Base-by-base conservation (phyloP, 441 rosid species). In the Pelargonium fulgidum region DNA sequence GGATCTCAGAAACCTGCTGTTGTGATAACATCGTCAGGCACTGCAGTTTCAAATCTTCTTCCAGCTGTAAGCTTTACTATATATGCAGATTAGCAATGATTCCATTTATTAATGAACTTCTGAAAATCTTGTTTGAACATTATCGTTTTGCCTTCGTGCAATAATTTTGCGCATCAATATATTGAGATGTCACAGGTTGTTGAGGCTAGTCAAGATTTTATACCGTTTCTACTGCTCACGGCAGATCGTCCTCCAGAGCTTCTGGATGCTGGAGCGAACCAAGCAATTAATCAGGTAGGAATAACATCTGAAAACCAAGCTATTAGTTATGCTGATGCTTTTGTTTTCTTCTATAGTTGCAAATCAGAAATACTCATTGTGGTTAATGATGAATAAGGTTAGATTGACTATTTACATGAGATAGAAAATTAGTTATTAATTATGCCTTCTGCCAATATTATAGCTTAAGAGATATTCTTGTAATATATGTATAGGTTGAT, bases 241-340 rank as follows among this genome's bases (percentile, higher is more conserved):
- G 99, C 97, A 54, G 99, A 94, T 79, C 97, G 99, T 66, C 99
- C 99, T 78, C 91, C 93, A 64, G 99, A 94, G 84, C 96, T 94
- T 79, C 92, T 79, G 69, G 88, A 85, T 68, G 84, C 84, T 79
- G 99, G 99, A 65, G 99, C 99, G 48, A 94, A 90, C 80, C 99
- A 94, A 84, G 79, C 97, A 69, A 87, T 94, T 74, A 90, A 89
- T 86, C 99, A 94, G 90, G 99, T 93, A 65, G 70, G 71, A 62
- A 24, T 24, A 24, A 24, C 29, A 24, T 24, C 29, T 24, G 29
- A 24, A 24, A 24, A 24, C 29, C 29, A 24, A 24, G 29, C 29
- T 1, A 24, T 24, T 24, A 24, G 29, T 24, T 24, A 3, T 24
- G 1, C 1, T 24, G 29, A 24, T 24, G 64, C 24, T 2, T 44